Evolutionary conservation across 1,139 yeast species (phyloP).

Genomic region (Tardiomyces depauwii): DNA sequence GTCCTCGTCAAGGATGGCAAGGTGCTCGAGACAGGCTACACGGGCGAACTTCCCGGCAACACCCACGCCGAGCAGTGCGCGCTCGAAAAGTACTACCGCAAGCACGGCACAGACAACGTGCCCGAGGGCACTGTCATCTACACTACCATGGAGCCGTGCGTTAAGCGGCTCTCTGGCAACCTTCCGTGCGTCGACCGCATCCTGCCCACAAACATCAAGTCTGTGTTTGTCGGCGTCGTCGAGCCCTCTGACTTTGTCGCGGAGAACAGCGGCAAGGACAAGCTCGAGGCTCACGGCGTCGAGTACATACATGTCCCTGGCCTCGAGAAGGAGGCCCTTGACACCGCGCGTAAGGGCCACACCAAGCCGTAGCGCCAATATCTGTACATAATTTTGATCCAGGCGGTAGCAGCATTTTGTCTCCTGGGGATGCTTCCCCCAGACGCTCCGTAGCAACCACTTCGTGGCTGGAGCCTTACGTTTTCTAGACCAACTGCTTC

Average conservation of each 20-base stretch:
- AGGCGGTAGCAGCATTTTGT: neutral
- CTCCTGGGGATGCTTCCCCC: too few relatives aligned
- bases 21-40: slow-evolving; percentile 68
- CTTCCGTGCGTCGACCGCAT: slow-evolving; percentile 80
- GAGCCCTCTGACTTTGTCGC: slow-evolving; percentile 87
- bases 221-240: slow-evolving; percentile 83
- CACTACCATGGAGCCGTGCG: slow-evolving; percentile 98
- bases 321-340: slow-evolving; percentile 58
- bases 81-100: slow-evolving; percentile 53
- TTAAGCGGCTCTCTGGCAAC: slow-evolving; percentile 81
- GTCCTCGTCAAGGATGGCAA: slow-evolving; percentile 58
- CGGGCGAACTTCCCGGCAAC: slow-evolving; percentile 87
- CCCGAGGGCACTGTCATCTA: slow-evolving; percentile 77
- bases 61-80: slow-evolving; percentile 99
- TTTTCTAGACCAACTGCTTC: too few relatives aligned
- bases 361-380: slow-evolving; percentile 11
- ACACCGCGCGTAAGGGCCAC: slow-evolving; percentile 74
- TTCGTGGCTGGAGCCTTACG: too few relatives aligned
- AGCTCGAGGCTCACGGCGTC: slow-evolving; percentile 44
- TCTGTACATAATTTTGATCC: neutral
- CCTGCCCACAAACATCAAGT: slow-evolving; percentile 42
- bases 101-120: slow-evolving; percentile 31
- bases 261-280: slow-evolving; percentile 53
- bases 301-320: slow-evolving; percentile 79
- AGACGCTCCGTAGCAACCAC: too few relatives aligned